Conservation (phyloP, 169 alveolate species). For the Cryptosporidium parvum region DNA sequence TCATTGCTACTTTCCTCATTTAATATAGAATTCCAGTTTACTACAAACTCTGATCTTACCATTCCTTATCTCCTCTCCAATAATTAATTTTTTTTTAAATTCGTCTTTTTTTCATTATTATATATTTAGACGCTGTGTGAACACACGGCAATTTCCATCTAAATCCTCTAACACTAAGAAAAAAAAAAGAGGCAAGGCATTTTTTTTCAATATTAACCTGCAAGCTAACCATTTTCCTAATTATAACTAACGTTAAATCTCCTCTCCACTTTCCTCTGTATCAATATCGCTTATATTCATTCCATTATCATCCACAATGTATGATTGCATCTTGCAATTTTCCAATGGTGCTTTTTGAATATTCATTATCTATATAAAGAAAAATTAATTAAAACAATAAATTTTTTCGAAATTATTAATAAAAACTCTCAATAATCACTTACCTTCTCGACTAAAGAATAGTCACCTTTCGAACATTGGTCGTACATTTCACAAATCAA, state of each 20-base stretch:
- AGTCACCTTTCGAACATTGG: conserved; percentile 57
- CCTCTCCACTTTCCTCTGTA: conserved; percentile 42
- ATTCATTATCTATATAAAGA: conserved; percentile 33
- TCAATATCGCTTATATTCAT: conserved; percentile 55
- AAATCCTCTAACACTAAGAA: not conserved
- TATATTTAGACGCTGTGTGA: conserved; percentile 24
- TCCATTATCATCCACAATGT: conserved; percentile 54
- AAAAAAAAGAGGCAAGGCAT: not conserved
- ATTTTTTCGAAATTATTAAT: not conserved
- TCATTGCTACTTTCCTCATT: not conserved
- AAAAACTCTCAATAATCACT: not conserved
- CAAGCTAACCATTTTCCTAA: not conserved
- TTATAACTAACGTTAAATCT: not conserved
- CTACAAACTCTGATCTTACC: conserved; percentile 7
- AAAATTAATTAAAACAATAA: not conserved
- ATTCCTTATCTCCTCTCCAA: not conserved
- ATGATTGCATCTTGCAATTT: conserved; percentile 63
- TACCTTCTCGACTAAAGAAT: conserved; percentile 49
- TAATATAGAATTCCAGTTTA: conserved; percentile 18
- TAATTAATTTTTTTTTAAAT: not conserved
- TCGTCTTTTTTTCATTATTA: not conserved
- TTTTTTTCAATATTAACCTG: not conserved
- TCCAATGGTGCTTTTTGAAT: conserved; percentile 46
- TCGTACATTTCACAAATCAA: conserved; percentile 53
- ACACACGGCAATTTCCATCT: not conserved